A percentile compares a stretch with the other conserved stretches of the same genome.
phyloP scores from a whole-genome alignment of 805 yeast species.

The Candida wancherniae region DNA sequence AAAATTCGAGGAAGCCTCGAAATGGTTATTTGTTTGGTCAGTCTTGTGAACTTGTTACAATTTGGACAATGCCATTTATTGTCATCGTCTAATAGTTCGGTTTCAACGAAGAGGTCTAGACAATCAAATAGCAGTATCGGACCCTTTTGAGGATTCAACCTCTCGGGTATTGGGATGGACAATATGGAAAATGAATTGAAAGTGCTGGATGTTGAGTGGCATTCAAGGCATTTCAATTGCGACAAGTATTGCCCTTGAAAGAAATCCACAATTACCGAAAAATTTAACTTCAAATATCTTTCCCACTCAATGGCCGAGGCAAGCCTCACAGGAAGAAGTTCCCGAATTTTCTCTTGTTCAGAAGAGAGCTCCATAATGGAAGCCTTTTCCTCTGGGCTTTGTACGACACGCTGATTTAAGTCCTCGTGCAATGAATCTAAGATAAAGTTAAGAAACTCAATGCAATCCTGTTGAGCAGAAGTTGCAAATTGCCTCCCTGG shows the following conservation, averaged over 20 bases:
- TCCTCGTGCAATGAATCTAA: constrained; percentile 82
- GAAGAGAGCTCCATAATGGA: constrained; percentile 43
- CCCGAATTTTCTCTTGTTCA: constrained; percentile 70
- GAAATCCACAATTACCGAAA: constrained; percentile 72
- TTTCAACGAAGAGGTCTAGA: constrained; percentile 68
- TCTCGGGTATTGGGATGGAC: constrained; percentile 71
- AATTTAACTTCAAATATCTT: constrained; percentile 70
- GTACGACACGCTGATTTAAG: constrained; percentile 55
- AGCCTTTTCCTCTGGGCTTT: constrained; percentile 27
- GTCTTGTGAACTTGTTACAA: constrained; percentile 59
- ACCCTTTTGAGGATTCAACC: constrained; percentile 21
- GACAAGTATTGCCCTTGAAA: constrained; percentile 89
- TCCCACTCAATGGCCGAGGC: constrained; percentile 94
- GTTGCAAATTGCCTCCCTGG: constrained; percentile 55
- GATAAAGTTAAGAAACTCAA: constrained; percentile 71
- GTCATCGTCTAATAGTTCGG: constrained; percentile 69
- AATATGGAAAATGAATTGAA: constrained; percentile 78
- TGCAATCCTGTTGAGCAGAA: constrained; percentile 78
- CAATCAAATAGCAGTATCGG: constrained; percentile 52
- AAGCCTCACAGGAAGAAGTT: constrained; percentile 64
- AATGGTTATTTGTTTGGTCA: constrained; percentile 66
- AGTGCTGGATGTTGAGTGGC: constrained; percentile 77
- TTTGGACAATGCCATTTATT: constrained; percentile 82
- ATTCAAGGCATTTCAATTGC: constrained; percentile 66
- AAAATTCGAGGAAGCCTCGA: constrained; percentile 75